Evolutionary conservation across 2,329 filamentous ascomycete species (phyloP).

Genomic region (Neofusicoccum cordaticola): DNA sequence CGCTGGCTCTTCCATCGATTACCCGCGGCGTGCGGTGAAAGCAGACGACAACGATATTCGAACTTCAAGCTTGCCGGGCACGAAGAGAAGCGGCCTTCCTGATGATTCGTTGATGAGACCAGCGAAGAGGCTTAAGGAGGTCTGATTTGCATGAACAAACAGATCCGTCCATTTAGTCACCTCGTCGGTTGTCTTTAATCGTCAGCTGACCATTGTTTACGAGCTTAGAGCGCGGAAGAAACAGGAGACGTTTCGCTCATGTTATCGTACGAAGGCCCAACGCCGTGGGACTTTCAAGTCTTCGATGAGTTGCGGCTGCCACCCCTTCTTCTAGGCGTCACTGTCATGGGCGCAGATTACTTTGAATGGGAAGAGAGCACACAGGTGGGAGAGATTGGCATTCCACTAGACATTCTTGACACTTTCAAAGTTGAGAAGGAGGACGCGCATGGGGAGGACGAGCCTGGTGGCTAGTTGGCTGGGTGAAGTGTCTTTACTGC

Average conservation of each 20-base stretch:
- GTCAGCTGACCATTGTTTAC: not conserved
- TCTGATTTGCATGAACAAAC: conserved; percentile 22
- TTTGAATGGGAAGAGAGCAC: too few relatives aligned
- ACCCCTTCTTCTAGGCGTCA: too few relatives aligned
- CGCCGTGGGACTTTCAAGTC: too few relatives aligned
- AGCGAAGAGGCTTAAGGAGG: conserved; percentile 54
- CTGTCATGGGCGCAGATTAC: too few relatives aligned
- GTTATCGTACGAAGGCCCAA: too few relatives aligned
- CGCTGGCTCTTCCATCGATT: conserved; percentile 81
- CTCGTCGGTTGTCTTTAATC: not conserved
- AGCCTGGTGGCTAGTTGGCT: not conserved
- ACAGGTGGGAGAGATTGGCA: too few relatives aligned
- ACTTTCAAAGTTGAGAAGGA: not conserved
- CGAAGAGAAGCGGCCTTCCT: conserved; percentile 80
- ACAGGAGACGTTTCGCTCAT: not conserved
- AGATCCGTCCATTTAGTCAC: not conserved
- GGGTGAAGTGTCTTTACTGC: not conserved
- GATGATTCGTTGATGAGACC: conserved; percentile 71
- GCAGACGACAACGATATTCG: conserved; percentile 95
- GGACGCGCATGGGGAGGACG: not conserved
- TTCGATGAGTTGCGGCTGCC: too few relatives aligned
- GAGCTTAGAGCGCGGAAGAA: not conserved
- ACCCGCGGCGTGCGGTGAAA: conserved; percentile 84
- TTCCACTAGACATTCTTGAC: too few relatives aligned
- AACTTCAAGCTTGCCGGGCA: conserved; percentile 84